phyloP scores from a whole-genome alignment of 768 basidiomycete genomes.

The Auricularia heimuer region DNA sequence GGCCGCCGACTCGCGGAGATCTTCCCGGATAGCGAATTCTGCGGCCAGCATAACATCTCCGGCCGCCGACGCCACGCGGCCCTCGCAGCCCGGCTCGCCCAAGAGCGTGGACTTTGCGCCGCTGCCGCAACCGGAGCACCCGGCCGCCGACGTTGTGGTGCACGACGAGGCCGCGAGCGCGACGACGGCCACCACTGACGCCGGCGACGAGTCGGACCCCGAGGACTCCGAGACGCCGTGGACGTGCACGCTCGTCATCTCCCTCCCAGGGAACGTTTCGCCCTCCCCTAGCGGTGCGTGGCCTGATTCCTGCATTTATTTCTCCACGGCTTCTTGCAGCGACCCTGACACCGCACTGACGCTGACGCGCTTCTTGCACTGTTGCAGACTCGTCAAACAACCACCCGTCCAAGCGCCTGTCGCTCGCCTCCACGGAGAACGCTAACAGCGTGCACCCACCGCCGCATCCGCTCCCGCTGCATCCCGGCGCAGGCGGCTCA shows the following conservation, averaged over 20 bases:
- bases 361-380: not conserved
- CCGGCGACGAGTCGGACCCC: constrained; percentile 79
- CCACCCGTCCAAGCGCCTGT: not conserved
- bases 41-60: not conserved
- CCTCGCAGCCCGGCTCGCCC: not conserved
- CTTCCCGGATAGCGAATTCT: not conserved
- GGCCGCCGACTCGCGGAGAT: not conserved
- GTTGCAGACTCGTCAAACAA: not conserved
- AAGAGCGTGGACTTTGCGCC: not conserved
- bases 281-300: not conserved
- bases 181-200: constrained; percentile 7
- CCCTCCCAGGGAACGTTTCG: not conserved
- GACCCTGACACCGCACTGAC: not conserved
- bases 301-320: not conserved
- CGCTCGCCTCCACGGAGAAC: not conserved
- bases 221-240: constrained; percentile 97
- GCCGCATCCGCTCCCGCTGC: constrained; percentile 7
- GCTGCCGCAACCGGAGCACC: not conserved
- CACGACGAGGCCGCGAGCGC: not conserved
- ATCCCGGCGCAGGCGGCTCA: not conserved
- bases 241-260: constrained; percentile 72
- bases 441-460: not conserved
- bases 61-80: not conserved
- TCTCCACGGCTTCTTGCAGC: not conserved
- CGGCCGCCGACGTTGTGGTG: not conserved